Base-by-base conservation (phyloP, 306 rosid genomes). In the Abrus precatorius region DNA sequence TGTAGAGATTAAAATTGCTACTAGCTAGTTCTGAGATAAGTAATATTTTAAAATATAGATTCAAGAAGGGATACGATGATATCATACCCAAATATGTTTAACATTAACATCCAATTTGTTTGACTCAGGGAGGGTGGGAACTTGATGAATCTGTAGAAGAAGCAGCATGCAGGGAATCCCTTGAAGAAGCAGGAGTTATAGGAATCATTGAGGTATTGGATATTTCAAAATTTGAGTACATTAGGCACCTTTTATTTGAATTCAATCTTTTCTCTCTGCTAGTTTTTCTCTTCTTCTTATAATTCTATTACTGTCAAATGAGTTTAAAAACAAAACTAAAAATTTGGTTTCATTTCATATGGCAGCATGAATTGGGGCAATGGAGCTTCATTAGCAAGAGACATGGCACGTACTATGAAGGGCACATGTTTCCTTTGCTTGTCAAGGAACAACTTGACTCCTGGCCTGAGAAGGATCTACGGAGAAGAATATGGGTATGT, bases 181-280 rank as follows among this genome's bases (percentile, higher is more conserved):
- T 92, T 28, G 99, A 96, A 83, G 99, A 96, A 84, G 99, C 99
- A 3, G 99, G 99, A 11, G 99, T 96, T 38, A 80, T 74, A n/a
- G 99, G 99, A 69, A 83, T 63, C 14, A 86, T 96, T 68, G 92
- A 92, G 97, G 99, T 95, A 76, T 12, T 59, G 45, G 3, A 3
- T 9, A 1, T 5, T 14, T 54, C 9, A 7, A 1, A 56, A 27
- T 44, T 29, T 41, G 0, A 52, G 30, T 43, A 28, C 43, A 53
- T 36, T 72, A 1, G 4, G 14, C 32, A 70, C 6, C 14, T 69
- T 30, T 36, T 0, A 33, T 28, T 43, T 57, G 3, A 27, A 12
- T 45, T 8, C 3, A 27, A 7, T 44, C 3, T n/a, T 27, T 3
- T 30, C 1, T 28, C 61, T 52, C 47, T 20, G 10, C 62, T 56